phyloP scores from a whole-genome alignment of 1,284 basidiomycete genomes.

The Gomphus bonarii region DNA sequence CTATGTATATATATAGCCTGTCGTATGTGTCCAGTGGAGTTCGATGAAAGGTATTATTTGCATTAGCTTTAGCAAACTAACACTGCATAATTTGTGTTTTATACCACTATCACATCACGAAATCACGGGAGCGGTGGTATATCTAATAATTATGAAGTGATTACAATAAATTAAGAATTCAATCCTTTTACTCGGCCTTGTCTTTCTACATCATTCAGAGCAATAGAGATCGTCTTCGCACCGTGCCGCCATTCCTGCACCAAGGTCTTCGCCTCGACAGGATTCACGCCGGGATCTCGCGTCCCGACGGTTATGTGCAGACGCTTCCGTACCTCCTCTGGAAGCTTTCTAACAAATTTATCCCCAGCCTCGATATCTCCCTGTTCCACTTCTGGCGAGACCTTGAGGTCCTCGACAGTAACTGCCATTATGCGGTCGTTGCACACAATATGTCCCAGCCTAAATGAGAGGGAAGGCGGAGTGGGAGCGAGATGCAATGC shows the following conservation, averaged over 20 bases:
- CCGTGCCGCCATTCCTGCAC: constrained; percentile 48
- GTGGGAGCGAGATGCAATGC: constrained; percentile 31
- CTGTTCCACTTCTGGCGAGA: constrained; percentile 26
- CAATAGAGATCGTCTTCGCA: background rate
- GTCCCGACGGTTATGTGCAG: constrained; percentile 92
- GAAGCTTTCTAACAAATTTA: constrained; percentile 39
- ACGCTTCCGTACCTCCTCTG: constrained; percentile 34
- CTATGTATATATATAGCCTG: too few species aligned
- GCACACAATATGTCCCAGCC: constrained; percentile 62
- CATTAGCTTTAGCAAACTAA: too few species aligned
- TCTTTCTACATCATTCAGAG: background rate
- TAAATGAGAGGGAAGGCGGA: constrained; percentile 51
- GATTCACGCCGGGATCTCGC: constrained; percentile 34
- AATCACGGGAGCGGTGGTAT: background rate
- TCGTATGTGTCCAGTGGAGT: too few species aligned
- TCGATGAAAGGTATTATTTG: too few species aligned
- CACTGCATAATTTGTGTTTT: too few species aligned
- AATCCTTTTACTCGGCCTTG: constrained; percentile 10
- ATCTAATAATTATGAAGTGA: background rate
- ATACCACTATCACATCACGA: too few species aligned
- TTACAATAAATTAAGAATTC: background rate
- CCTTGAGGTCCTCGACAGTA: constrained; percentile 46
- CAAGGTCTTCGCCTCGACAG: constrained; percentile 65
- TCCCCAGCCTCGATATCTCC: constrained; percentile 18
- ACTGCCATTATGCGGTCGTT: constrained; percentile 75